Base-by-base conservation (phyloP, 345 rosid species). In the Psidium guajava region DNA sequence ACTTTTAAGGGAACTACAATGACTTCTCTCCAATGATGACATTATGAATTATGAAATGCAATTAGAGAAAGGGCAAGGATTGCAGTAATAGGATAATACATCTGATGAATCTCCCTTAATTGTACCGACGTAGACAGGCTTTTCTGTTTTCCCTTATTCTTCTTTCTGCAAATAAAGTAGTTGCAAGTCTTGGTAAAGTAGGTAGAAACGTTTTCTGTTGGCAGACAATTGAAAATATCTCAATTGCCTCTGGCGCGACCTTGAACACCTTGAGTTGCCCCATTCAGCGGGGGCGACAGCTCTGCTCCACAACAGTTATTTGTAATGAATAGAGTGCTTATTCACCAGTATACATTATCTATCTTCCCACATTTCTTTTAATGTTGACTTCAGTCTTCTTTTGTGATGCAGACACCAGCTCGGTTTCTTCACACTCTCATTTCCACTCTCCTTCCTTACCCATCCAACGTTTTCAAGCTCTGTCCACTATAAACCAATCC, bases 391-490 rank as follows among this genome's bases (percentile, higher is more conserved):
- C 10, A 28, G 58, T 27, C 52, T 16, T 86, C 59, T 55, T 83
- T 84, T 28, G 75, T 81, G 58, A 86, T 84, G 85, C 92, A 94
- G 95, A 89, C 59, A 73, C 47, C 36, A 89, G 88, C 81, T 90
- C 95, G 5, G 82, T 85, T 86, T 84, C 91, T 69, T 88, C 97
- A 14, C 84, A 85, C 85, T 83, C 92, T 54, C 86, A 89, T 82
- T 90, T 88, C 87, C 85, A 86, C 50, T 91, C 96, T 81, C 54
- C 93, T 82, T 89, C 96, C 87, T 88, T 93, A 47, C 91, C 91
- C 15, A 82, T 84, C 82, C 98, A 93, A 91, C 90, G 93, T 83
- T 87, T 87, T 85, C 93, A 94, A 83, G 96, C 98, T 69, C 96
- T 94, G 86, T 89, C 95, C 85, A 83, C 87, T 5, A 85, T 94